Conservation (phyloP, 2,329 filamentous ascomycete genomes). For the Fusarium penzigii region DNA sequence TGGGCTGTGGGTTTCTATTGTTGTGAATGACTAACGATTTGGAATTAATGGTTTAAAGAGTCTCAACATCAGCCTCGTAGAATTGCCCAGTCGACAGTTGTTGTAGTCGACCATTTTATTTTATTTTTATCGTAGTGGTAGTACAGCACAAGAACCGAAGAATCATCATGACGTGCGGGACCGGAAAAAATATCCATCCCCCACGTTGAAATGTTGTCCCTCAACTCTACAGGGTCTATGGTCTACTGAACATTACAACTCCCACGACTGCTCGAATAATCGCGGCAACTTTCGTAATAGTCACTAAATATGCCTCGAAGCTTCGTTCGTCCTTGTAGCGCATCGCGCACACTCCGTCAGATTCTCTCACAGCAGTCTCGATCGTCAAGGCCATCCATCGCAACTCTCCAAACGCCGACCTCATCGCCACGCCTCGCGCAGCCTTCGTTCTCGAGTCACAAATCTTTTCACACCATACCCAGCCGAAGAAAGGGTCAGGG, state of each 20-base stretch:
- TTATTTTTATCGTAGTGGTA: neutral
- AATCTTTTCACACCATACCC: slow-evolving; percentile 23
- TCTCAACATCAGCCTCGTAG: no score
- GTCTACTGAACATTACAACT: neutral
- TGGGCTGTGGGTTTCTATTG: neutral
- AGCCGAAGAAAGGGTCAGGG: slow-evolving; percentile 18
- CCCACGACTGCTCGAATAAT: neutral
- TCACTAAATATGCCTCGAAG: slow-evolving; percentile 23
- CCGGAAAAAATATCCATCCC: slow-evolving; percentile 27
- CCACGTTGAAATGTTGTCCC: slow-evolving; percentile 19
- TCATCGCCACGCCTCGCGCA: neutral
- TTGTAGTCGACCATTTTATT: neutral
- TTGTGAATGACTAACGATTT: no score
- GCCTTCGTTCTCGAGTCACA: slow-evolving; percentile 2
- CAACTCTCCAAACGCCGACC: slow-evolving; percentile 12
- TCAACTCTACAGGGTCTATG: slow-evolving; percentile 5
- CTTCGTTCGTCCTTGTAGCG: slow-evolving; percentile 19
- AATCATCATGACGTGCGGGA: slow-evolving; percentile 31
- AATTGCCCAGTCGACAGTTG: neutral
- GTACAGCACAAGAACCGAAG: neutral
- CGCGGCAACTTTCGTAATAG: neutral
- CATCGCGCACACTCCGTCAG: slow-evolving; percentile 22
- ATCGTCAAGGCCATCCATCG: slow-evolving; percentile 12
- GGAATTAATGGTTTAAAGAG: no score
- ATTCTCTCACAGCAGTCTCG: slow-evolving; percentile 15